phyloP scores from a whole-genome alignment of 108 stramenopile species.

The Parmales sp. region DNA sequence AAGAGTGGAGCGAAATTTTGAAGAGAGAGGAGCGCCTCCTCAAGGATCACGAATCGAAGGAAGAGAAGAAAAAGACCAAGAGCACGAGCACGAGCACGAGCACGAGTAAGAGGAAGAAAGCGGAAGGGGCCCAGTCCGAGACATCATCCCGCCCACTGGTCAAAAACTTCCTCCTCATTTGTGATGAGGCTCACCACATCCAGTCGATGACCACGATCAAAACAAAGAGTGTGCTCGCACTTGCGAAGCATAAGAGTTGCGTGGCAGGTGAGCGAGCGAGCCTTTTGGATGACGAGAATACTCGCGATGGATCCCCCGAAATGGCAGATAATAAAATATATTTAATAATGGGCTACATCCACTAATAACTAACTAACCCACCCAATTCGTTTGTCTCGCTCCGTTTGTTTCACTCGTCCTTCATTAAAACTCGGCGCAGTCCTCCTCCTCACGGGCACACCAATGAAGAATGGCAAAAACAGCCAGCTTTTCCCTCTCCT shows the following conservation, averaged over 20 bases:
- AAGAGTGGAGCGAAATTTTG: too few relatives aligned
- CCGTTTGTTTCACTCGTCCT: too few relatives aligned
- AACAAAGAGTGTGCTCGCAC: slow-evolving; percentile 48
- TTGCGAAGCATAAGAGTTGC: slow-evolving; percentile 31
- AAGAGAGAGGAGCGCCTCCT: too few relatives aligned
- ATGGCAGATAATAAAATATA: background rate
- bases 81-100: background rate
- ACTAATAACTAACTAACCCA: too few relatives aligned
- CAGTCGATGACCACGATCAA: slow-evolving; percentile 51
- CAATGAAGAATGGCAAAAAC: slow-evolving; percentile 81
- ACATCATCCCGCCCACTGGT: slow-evolving; percentile 16
- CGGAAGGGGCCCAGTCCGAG: slow-evolving; percentile 35
- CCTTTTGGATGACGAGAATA: too few relatives aligned
- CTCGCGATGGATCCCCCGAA: too few relatives aligned
- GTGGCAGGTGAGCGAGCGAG: too few relatives aligned
- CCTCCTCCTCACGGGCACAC: slow-evolving; percentile 69
- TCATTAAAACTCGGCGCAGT: slow-evolving; percentile 45
- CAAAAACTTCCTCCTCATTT: slow-evolving; percentile 46
- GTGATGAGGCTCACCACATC: slow-evolving; percentile 69
- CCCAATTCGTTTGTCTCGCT: too few relatives aligned
- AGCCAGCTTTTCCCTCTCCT: slow-evolving; percentile 68
- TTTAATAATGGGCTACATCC: background rate
- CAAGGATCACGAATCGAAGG: too few relatives aligned
- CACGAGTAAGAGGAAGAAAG: background rate
- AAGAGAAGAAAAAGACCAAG: background rate